phyloP scores from a whole-genome alignment of 1,139 yeast genomes.

The Yamadazyma mexicana region DNA sequence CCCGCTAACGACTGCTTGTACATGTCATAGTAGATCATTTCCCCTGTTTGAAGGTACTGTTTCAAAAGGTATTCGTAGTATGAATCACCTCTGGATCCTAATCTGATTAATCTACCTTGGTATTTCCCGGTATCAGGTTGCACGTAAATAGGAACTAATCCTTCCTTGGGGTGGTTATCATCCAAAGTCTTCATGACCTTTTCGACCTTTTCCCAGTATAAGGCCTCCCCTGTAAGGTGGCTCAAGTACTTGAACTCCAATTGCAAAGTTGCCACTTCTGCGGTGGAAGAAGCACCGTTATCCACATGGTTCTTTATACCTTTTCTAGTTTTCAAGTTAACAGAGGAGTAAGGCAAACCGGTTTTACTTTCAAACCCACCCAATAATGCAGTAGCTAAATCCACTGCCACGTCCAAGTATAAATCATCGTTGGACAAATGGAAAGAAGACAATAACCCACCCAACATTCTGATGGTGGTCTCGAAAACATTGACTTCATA shows the following conservation, averaged over 20 bases:
- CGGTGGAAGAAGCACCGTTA: conserved; percentile 71
- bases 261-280: conserved; percentile 88
- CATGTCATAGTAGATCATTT: conserved; percentile 65
- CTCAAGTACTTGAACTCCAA: conserved; percentile 85
- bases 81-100: conserved; percentile 92
- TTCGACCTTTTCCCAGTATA: conserved; percentile 80
- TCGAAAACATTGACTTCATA: conserved; percentile 83
- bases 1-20: conserved; percentile 79
- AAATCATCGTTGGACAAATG: conserved; percentile 69
- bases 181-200: conserved; percentile 69
- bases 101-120: conserved; percentile 63
- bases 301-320: conserved; percentile 67
- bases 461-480: conserved; percentile 91
- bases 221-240: conserved; percentile 71
- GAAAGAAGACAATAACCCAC: conserved; percentile 84
- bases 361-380: conserved; percentile 65
- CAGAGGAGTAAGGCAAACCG: conserved; percentile 78
- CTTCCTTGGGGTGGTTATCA: conserved; percentile 56
- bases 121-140: conserved; percentile 74
- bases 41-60: conserved; percentile 78
- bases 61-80: conserved; percentile 88
- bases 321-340: conserved; percentile 65
- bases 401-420: conserved; percentile 76
- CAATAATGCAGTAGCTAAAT: conserved; percentile 62
- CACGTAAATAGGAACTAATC: conserved; percentile 80